These are phyloP conservation scores for Wickerhamomyces canadensis DNA, from an alignment of 805 yeast species.

Conservation along the genomic window DNA sequence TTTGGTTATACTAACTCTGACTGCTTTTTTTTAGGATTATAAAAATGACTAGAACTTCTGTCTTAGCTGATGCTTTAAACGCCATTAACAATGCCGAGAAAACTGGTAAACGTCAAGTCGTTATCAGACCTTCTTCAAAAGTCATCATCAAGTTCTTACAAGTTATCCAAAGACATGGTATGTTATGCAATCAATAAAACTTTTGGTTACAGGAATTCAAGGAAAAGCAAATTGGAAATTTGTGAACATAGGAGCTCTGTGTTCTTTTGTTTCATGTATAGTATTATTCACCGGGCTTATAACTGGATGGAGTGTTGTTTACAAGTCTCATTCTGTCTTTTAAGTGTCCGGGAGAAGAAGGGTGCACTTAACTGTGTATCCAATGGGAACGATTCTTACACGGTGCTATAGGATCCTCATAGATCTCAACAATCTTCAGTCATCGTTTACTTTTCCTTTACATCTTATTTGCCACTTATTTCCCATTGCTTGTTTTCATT, in stretches of 20 bases:
- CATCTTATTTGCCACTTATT: slow-evolving; percentile 22
- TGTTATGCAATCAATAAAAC: slow-evolving; percentile 85
- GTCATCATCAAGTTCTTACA: slow-evolving; percentile 94
- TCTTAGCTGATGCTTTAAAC: slow-evolving; percentile 97
- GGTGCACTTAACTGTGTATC: slow-evolving; percentile 1
- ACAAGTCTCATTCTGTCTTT: slow-evolving; percentile 92
- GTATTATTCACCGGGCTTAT: slow-evolving; percentile 73
- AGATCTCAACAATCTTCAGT: slow-evolving; percentile 6
- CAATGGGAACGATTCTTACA: slow-evolving; percentile 29
- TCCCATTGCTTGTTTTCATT: too few species aligned
- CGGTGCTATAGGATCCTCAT: slow-evolving; percentile 19
- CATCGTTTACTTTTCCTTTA: slow-evolving; percentile 32
- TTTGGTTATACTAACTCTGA: slow-evolving; percentile 9
- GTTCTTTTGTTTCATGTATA: neutral
- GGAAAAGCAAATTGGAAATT: too few species aligned
- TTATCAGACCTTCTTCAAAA: slow-evolving; percentile 97
- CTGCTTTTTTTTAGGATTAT: slow-evolving; percentile 67
- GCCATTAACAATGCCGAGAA: slow-evolving; percentile 98
- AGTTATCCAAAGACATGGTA: slow-evolving; percentile 99
- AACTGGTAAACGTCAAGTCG: slow-evolving; percentile 98
- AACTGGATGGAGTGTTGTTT: slow-evolving; percentile 93
- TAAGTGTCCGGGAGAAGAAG: slow-evolving; percentile 86
- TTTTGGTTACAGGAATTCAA: too few species aligned
- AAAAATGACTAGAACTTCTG: slow-evolving; percentile 96
- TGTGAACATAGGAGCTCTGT: too few species aligned